Conservation (phyloP, 352 stramenopile species). For the Elongisporangium prolatum region DNA sequence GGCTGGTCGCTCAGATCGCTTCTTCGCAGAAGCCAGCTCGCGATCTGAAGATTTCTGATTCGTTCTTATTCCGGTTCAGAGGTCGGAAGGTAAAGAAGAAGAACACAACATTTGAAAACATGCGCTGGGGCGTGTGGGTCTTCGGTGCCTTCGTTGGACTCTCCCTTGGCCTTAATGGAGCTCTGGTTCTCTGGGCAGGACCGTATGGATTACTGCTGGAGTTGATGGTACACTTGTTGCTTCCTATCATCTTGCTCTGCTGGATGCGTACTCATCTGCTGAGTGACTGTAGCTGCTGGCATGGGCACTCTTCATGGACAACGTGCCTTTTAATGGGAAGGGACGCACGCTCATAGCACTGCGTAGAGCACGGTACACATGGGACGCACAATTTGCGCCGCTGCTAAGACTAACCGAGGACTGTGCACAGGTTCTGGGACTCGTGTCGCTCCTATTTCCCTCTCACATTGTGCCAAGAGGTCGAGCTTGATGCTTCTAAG, state of each 20-base stretch:
- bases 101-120: background rate
- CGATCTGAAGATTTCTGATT: background rate
- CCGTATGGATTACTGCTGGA: background rate
- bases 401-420: background rate
- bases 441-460: slow-evolving; percentile 36
- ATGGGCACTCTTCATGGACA: slow-evolving; percentile 27
- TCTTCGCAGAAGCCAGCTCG: background rate
- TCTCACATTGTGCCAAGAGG: slow-evolving; percentile 31
- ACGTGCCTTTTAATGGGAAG: slow-evolving; percentile 35
- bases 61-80: background rate
- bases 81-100: background rate
- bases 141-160: background rate
- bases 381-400: background rate
- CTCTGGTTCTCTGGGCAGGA: background rate
- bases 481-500: slow-evolving; percentile 25
- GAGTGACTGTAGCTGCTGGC: slow-evolving; percentile 16
- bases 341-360: slow-evolving; percentile 23
- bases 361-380: slow-evolving; percentile 22
- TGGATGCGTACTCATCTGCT: background rate
- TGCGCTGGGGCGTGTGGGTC: background rate
- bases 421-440: slow-evolving; percentile 29
- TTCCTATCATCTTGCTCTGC: background rate
- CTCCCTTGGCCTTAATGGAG: background rate
- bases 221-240: background rate
- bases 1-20: slow-evolving; percentile 1